A percentile compares a stretch with the other conserved stretches of the same genome.
phyloP scores from a whole-genome alignment of 257 asterid genomes.

The Parsonsia alboflavescens region DNA sequence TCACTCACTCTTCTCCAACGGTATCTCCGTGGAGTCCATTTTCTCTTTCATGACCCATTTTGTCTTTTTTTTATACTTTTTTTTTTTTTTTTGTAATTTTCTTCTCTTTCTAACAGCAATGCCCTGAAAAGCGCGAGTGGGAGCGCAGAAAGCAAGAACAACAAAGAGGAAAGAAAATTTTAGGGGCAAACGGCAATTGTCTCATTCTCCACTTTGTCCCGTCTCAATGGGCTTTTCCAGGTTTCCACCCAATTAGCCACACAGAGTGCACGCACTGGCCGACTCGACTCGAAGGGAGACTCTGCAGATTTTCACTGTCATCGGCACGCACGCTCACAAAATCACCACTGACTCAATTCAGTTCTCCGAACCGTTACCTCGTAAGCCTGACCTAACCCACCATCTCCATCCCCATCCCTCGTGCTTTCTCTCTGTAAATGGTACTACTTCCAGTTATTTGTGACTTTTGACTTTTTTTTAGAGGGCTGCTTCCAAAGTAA shows the following conservation, averaged over 20 bases:
- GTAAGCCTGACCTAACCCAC: not conserved
- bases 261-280: not conserved
- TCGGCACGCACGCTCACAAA: not conserved
- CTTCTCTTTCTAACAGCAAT: too few relatives aligned
- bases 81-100: not conserved
- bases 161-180: not conserved
- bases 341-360: not conserved
- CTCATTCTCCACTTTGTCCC: conserved; percentile 1
- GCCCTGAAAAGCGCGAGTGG: not conserved
- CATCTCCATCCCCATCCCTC: too few relatives aligned
- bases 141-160: too few relatives aligned
- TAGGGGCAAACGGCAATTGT: not conserved
- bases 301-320: not conserved
- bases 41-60: too few relatives aligned
- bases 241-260: not conserved
- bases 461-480: not conserved
- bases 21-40: too few relatives aligned
- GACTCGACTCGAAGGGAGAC: too few relatives aligned
- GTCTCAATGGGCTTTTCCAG: not conserved
- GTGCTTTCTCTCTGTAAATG: not conserved
- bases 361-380: not conserved
- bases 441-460: not conserved
- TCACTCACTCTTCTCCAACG: too few relatives aligned
- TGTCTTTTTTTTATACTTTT: not conserved
- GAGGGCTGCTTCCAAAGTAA: too few relatives aligned